Base-by-base conservation (phyloP, 1,284 basidiomycete genomes). In the Stygiomarasmius scandens region DNA sequence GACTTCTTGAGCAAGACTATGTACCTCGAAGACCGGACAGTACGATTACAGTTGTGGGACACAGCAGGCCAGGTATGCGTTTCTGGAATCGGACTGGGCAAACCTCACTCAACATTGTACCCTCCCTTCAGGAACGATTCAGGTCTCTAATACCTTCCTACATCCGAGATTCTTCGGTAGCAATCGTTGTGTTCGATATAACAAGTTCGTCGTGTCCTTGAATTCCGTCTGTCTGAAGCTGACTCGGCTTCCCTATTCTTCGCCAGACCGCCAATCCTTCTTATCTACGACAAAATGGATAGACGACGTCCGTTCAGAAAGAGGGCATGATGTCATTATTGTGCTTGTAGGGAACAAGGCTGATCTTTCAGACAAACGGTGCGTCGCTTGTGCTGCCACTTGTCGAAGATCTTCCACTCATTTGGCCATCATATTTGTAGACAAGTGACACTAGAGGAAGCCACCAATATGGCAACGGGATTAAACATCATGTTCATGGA, bases 1-100 rank as follows among this genome's bases (percentile, higher is more conserved):
- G 97, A 99, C 79, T 99, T 99, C 74, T 79, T 99, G 72, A 96
- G 94, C 77, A 99, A 99, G 82, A 99, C 97, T 0, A 97, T 99
- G 95, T 99, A 99, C 75, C 84, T 99, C 58, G 97, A 99, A 72
- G 97, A 99, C 78, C 82, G 97, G 67, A 99, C 97, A 2, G 96
- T 99, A 49, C 85, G 97, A 69, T 77, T 99, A 75, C 97, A 99
- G 72, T 80, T 99, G 9, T 99, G 96, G 96, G 97, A 99, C 75
- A 99, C 97, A 58, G 96, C 97, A 64, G 95, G 95, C 43, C 95
- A 96, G 83, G 92, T 90, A 67, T 67, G 83, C 44, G 44, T 34
- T 36, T 54, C 38, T 6, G 36, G 23, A 32, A 49, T 49, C 51
- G 44, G 25, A 4, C 16, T 49, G 43, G 24, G 12, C 44, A 34